phyloP scores from a whole-genome alignment of 2,329 filamentous ascomycete genomes.

The Talaromyces sp. region DNA sequence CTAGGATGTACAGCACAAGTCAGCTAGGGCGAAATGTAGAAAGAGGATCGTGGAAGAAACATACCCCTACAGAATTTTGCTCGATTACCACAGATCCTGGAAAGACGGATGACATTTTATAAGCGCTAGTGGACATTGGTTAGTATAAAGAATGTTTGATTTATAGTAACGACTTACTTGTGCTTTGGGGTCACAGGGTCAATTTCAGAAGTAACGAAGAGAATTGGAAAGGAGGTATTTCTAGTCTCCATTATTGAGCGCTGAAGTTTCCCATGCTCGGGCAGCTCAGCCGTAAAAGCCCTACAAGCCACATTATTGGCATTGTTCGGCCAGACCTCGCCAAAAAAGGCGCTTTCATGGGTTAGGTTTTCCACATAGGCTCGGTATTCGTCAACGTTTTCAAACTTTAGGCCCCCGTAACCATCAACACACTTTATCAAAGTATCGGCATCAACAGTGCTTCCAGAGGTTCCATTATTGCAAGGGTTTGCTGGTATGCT shows the following conservation, averaged over 20 bases:
- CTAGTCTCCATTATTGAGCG: constrained; percentile 21
- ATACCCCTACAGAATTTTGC: constrained; percentile 40
- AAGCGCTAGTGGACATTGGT: constrained; percentile 17
- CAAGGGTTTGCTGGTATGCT: constrained; percentile 10
- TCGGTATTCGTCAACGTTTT: constrained; percentile 8
- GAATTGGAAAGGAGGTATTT: constrained; percentile 47
- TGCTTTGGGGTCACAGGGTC: constrained; percentile 57
- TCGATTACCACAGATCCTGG: constrained; percentile 41
- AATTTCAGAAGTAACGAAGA: constrained; percentile 54
- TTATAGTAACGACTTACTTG: constrained; percentile 18
- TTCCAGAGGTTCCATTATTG: constrained; percentile 8
- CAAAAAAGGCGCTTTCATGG: constrained; percentile 13
- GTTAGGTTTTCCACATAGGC: constrained; percentile 8
- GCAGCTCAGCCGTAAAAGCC: background rate
- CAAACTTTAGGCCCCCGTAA: constrained; percentile 4
- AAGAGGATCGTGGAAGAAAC: constrained; percentile 18
- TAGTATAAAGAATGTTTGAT: constrained; percentile 6
- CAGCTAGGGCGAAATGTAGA: background rate
- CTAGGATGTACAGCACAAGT: background rate
- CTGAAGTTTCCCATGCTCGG: constrained; percentile 9
- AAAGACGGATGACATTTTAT: constrained; percentile 37
- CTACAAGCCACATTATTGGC: constrained; percentile 3
- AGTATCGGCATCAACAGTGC: constrained; percentile 7
- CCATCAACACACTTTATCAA: constrained; percentile 12
- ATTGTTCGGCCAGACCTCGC: constrained; percentile 16